Evolutionary conservation across 1,139 yeast genomes (phyloP), one percentile per base, ranked within the genome.

Genomic region (Hyphopichia pseudoburtonii): DNA sequence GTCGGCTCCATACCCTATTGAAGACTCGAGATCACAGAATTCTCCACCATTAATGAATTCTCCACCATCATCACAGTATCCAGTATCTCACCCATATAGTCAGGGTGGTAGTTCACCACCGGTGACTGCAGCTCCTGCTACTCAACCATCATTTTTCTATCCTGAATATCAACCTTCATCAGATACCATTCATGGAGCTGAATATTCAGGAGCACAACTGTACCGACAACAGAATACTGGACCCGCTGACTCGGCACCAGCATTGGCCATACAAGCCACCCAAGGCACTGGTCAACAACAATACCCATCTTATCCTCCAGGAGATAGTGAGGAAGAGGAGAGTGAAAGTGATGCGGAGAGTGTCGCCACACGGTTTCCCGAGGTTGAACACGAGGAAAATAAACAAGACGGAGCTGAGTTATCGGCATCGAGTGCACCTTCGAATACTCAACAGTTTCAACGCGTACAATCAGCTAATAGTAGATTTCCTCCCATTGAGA

Each of bases 401-500:
- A 12, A 6, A 5, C 24, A 17, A 9, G 34, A 32, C 17, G 15
- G 12, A 12, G 15, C 30, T 16, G 16, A 33, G 15, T 28, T 33
- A 15, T 33, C 36, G 5, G 17, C 28, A 3, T 9, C 17, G 4
- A 14, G 32, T 2, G 28, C 36, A n/a, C 36, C 36, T 11, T 17
- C 23, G 4, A 17, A 28, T 17, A 25, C 26, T 12, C 27, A 18
- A 8, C 26, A 26, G 5, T 14, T 25, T 10, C 18, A 27, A 33
- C 14, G 35, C 7, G 27, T 23, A 7, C 32, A 33, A 12, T 33
- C 36, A 1, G 57, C 53, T 9, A 48, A 45, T 28, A 39, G 41
- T 7, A 55, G 52, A 33, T 56, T 42, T 32, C 61, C 61, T 8
- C 39, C 52, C 9, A 46, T 56, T 24, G 53, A 46, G 17, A 44